phyloP scores from a whole-genome alignment of 352 stramenopile species.

The Phytophthora chlamydospora region DNA sequence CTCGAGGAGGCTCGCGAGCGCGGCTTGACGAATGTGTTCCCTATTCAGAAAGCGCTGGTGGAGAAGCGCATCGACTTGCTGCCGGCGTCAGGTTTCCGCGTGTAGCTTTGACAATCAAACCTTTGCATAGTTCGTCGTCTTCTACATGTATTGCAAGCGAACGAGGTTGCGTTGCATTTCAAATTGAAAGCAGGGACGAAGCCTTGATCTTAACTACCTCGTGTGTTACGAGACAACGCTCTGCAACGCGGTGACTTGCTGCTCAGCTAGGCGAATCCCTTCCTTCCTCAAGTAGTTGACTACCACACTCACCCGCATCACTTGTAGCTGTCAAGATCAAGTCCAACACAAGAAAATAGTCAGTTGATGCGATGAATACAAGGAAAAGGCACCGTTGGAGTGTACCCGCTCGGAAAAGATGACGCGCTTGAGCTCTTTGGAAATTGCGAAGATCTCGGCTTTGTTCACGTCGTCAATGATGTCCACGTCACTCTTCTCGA shows the following conservation, averaged over 20 bases:
- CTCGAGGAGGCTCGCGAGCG: slow-evolving; percentile 65
- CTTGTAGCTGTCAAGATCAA: slow-evolving; percentile 46
- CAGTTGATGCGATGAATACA: background rate
- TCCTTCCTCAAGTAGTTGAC: slow-evolving; percentile 75
- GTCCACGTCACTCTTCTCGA: slow-evolving; percentile 53
- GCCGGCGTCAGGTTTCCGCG: slow-evolving; percentile 70
- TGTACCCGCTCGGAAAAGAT: slow-evolving; percentile 58
- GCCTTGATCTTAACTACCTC: too few species aligned
- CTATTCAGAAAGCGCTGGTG: slow-evolving; percentile 73
- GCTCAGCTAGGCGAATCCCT: slow-evolving; percentile 71
- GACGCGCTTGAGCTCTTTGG: slow-evolving; percentile 54
- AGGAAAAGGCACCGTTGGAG: background rate
- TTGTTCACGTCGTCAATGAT: slow-evolving; percentile 55
- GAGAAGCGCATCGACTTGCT: slow-evolving; percentile 79
- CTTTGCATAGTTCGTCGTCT: slow-evolving; percentile 1
- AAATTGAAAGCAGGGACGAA: background rate
- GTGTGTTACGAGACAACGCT: slow-evolving; percentile 42
- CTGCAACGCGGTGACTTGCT: slow-evolving; percentile 74
- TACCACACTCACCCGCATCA: slow-evolving; percentile 66
- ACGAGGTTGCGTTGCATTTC: background rate
- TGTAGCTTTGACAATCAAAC: slow-evolving; percentile 42
- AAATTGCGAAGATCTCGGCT: slow-evolving; percentile 28
- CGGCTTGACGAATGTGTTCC: slow-evolving; percentile 67
- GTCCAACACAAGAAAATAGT: background rate
- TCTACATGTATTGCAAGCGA: background rate